Base-by-base conservation (phyloP, 169 alveolate genomes). In the Eimeria zaria region DNA sequence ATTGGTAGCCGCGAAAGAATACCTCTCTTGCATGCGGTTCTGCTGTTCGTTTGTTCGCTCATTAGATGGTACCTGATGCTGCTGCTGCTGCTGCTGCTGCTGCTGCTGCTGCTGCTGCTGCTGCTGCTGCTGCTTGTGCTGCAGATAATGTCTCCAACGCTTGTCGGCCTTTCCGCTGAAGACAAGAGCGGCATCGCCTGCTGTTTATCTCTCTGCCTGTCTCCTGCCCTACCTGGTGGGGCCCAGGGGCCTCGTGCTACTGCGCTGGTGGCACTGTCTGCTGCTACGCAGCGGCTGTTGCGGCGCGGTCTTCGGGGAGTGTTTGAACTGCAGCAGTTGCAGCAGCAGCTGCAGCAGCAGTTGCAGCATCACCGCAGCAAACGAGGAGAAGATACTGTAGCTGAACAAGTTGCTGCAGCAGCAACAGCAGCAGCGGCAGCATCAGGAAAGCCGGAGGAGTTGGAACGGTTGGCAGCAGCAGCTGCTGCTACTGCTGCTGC, bases 141-240 rank as follows among this genome's bases (percentile, higher is more conserved):
- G 89, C 89, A 80, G 89, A 80, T 80, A 44, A 80, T 80, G 89
- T 80, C 89, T 16, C 89, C 89, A 27, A 80, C 69, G 12, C 89
- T 80, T 30, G 89, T 44, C 9, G 89, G 89, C 8, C 71, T 80
- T 46, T 80, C 89, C 8, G 62, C 89, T 12, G 89, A 51, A 46
- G 89, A 80, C 89, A 80, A 80, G 89, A 80, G 20, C 24, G 4
- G 27, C 51, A 44, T 51, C 12, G 51, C 89, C 7, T 80, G 73
- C 48, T 80, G 89, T 30, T 44, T 80, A 48, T 80, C 89, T 44
- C 89, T 80, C 58, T 80, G 89, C 69, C 48, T 80, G 46, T 80
- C 89, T 80, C 89, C 89, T 44, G 20, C 89, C 3, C 89, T 80
- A 7, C 89, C 89, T 7, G 89, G 87, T 0, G 87, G 87, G 8